A percentile compares a stretch with the other conserved stretches of the same genome.
Evolutionary conservation across 371 early-diverging fungal genomes (phyloP).

Genomic region (Mortierella sp.): DNA sequence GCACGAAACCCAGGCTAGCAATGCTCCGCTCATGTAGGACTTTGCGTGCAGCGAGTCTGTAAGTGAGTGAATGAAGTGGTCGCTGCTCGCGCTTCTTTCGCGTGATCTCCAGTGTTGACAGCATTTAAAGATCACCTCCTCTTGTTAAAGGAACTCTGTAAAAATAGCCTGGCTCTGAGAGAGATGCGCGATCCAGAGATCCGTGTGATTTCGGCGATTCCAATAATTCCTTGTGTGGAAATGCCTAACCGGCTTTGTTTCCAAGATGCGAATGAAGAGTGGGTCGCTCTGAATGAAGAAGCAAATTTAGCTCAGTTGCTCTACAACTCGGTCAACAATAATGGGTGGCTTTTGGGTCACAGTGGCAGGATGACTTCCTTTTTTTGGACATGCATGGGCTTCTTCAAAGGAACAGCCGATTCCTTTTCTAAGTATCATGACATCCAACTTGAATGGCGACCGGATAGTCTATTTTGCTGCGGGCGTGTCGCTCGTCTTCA

Average conservation of each 20-base stretch:
- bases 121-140: conserved; percentile 2
- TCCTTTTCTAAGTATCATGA: conserved; percentile 13
- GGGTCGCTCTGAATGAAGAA: not conserved
- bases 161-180: not conserved
- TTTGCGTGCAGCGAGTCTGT: conserved; percentile 44
- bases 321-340: not conserved
- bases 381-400: not conserved
- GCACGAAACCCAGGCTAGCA: conserved; percentile 25
- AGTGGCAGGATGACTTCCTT: not conserved
- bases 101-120: conserved; percentile 32
- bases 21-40: conserved; percentile 32
- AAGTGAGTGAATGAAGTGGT: conserved; percentile 44
- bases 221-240: not conserved
- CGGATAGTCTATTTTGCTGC: conserved; percentile 61
- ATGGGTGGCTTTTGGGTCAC: not conserved
- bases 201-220: not conserved
- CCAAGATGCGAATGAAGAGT: not conserved
- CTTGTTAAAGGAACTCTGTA: not conserved
- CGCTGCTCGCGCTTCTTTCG: conserved; percentile 33
- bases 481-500: conserved; percentile 64
- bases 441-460: conserved; percentile 42
- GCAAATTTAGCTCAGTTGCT: not conserved
- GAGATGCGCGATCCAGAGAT: conserved; percentile 6
- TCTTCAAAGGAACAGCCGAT: not conserved
- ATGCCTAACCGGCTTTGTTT: not conserved